Conservation (phyloP, 192 early-diverging fungal species). For the Backusella morwellensis region DNA sequence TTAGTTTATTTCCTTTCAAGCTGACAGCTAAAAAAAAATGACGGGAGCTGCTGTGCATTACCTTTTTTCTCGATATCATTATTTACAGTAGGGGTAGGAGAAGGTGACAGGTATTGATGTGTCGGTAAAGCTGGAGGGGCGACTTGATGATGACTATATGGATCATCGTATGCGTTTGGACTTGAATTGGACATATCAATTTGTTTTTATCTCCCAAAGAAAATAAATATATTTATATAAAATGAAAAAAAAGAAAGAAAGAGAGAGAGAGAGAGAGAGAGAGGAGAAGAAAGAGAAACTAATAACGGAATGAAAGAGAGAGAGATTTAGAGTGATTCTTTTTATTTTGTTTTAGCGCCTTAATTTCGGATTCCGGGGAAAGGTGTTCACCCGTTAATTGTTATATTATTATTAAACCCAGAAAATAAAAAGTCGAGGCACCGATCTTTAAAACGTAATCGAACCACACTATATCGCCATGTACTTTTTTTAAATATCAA, state of each 20-base stretch:
- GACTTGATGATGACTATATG: background rate
- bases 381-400: background rate
- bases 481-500: background rate
- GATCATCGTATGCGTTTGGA: background rate
- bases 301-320: background rate
- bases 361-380: constrained; percentile 2
- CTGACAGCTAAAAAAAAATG: background rate
- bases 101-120: background rate
- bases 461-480: background rate
- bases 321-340: background rate
- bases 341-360: background rate
- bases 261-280: background rate
- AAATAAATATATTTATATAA: background rate
- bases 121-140: background rate
- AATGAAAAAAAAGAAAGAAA: background rate
- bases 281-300: background rate
- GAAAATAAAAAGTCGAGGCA: background rate
- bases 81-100: background rate
- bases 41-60: background rate
- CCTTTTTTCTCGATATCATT: background rate
- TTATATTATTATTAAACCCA: background rate
- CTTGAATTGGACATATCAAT: background rate
- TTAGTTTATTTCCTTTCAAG: background rate
- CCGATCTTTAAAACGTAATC: background rate
- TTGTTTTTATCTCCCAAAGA: background rate